A percentile compares a stretch with the other conserved stretches of the same genome.
Conservation (phyloP, 768 basidiomycete genomes). For the Nevesoporus exiguus region DNA sequence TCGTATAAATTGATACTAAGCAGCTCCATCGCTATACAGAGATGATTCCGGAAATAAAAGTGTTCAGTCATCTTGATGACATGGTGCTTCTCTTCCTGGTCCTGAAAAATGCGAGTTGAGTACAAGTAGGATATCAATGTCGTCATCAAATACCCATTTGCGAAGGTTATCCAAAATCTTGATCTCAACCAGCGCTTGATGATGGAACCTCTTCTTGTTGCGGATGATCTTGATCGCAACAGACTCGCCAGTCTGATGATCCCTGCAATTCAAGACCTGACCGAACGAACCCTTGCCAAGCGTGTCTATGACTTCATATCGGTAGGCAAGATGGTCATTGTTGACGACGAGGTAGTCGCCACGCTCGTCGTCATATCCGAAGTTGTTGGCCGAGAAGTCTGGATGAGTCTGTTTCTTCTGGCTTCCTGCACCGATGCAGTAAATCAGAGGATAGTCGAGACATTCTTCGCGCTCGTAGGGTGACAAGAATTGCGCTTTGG, state of each 20-base stretch:
- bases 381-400: slow-evolving; percentile 77
- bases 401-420: slow-evolving; percentile 79
- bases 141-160: slow-evolving; percentile 79
- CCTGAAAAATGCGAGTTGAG: slow-evolving; percentile 50
- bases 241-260: slow-evolving; percentile 92
- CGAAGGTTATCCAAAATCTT: slow-evolving; percentile 95
- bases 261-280: slow-evolving; percentile 92
- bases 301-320: slow-evolving; percentile 91
- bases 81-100: slow-evolving; percentile 93
- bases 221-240: slow-evolving; percentile 99
- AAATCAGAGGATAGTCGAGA: slow-evolving; percentile 79
- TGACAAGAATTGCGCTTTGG: slow-evolving; percentile 69
- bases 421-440: slow-evolving; percentile 74
- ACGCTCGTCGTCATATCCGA: slow-evolving; percentile 96
- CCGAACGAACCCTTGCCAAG: slow-evolving; percentile 99
- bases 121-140: neutral
- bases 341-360: slow-evolving; percentile 92
- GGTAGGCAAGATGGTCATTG: slow-evolving; percentile 91
- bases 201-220: slow-evolving; percentile 98
- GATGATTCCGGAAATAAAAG: slow-evolving; percentile 96
- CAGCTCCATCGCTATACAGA: slow-evolving; percentile 98
- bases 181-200: slow-evolving; percentile 98
- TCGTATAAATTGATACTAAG: slow-evolving; percentile 99
- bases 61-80: slow-evolving; percentile 98
- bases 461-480: slow-evolving; percentile 91